Evolutionary conservation across 2,329 filamentous ascomycete species (phyloP).

Genomic region (Endoconidiophora laricicola): DNA sequence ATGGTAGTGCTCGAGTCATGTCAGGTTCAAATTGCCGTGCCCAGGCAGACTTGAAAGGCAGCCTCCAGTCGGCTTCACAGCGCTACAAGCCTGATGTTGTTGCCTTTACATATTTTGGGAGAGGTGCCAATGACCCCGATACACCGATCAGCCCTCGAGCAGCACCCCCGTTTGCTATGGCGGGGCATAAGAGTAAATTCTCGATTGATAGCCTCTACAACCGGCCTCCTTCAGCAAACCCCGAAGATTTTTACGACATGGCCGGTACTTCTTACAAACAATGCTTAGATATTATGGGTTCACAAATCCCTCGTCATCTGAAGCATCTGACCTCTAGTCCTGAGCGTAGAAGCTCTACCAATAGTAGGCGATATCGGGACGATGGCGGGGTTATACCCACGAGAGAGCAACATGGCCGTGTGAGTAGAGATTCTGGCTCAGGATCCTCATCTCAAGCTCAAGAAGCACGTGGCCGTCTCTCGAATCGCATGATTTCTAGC

Average conservation of each 20-base stretch:
- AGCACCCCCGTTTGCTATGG: too few relatives aligned
- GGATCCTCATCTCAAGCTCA: not conserved
- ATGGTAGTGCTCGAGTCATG: not conserved
- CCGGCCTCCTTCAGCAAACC: not conserved
- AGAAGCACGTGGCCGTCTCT: constrained; percentile 1
- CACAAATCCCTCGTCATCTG: not conserved
- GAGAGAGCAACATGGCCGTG: not conserved
- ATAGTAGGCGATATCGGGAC: not conserved
- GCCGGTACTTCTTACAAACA: not conserved
- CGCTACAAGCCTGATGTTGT: too few relatives aligned
- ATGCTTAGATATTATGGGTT: not conserved
- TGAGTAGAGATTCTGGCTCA: not conserved
- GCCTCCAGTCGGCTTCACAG: not conserved
- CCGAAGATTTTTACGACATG: not conserved
- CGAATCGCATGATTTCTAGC: not conserved
- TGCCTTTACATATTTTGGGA: not conserved
- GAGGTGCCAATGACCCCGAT: constrained; percentile 1
- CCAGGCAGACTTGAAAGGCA: not conserved
- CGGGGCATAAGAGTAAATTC: too few relatives aligned
- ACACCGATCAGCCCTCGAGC: not conserved
- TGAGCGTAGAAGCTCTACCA: not conserved
- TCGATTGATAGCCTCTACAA: not conserved
- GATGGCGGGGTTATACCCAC: not conserved
- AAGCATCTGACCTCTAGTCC: too few relatives aligned
- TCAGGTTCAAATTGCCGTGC: not conserved